phyloP scores from a whole-genome alignment of 176 grass and related monocot species.

The Carex cristatella region DNA sequence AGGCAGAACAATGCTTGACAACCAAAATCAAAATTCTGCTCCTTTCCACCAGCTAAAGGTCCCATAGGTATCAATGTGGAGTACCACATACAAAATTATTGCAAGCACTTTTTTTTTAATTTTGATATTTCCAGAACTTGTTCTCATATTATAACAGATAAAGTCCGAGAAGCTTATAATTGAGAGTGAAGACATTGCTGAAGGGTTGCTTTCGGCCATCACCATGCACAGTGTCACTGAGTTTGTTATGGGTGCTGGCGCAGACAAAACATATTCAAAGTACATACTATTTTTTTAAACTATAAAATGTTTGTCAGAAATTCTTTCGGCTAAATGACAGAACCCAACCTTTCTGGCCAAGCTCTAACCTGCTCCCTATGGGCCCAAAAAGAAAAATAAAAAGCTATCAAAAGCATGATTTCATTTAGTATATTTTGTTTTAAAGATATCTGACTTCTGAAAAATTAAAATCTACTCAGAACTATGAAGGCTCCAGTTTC shows the following conservation, averaged over 20 bases:
- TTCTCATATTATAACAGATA: conserved; percentile 26
- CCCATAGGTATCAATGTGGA: neutral
- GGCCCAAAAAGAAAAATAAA: neutral
- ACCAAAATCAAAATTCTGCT: neutral
- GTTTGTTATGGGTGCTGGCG: conserved; percentile 68
- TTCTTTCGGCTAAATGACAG: neutral
- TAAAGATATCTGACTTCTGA: conserved; percentile 1
- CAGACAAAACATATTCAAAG: conserved; percentile 58
- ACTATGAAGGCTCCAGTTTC: conserved; percentile 50
- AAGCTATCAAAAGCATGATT: neutral
- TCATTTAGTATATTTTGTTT: conserved; percentile 6
- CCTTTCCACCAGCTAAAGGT: neutral
- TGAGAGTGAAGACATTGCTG: conserved; percentile 56
- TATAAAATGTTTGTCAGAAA: neutral
- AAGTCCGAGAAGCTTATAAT: conserved; percentile 54
- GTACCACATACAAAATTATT: neutral
- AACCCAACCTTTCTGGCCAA: neutral
- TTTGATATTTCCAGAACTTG: neutral
- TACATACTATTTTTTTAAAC: conserved; percentile 24
- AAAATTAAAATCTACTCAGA: conserved; percentile 41
- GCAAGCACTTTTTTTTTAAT: neutral
- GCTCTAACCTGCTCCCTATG: neutral
- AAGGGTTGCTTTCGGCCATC: conserved; percentile 50
- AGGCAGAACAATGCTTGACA: neutral
- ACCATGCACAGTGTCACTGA: conserved; percentile 31